A percentile compares a stretch with the other conserved stretches of the same genome.
These are phyloP conservation scores for Diaporthe sp. DNA, from an alignment of 2,329 filamentous ascomycete species.

Conservation along the genomic window DNA sequence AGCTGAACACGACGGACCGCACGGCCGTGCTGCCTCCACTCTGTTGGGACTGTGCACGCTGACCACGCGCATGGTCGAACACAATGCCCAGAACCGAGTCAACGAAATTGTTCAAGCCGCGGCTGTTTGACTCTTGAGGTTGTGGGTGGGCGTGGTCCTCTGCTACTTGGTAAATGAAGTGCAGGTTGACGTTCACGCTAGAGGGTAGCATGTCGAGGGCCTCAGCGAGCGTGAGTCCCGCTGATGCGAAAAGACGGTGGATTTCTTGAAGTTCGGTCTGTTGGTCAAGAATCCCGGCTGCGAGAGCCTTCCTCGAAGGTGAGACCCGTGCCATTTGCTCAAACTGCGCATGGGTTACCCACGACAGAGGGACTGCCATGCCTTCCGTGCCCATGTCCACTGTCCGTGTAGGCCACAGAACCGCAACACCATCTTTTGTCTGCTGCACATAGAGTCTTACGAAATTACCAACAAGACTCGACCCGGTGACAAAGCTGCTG, in stretches of 20 bases:
- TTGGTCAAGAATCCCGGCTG: slow-evolving; percentile 63
- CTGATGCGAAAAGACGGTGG: slow-evolving; percentile 78
- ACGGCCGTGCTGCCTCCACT: slow-evolving; percentile 60
- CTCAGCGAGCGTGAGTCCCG: slow-evolving; percentile 84
- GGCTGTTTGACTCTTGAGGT: slow-evolving; percentile 65
- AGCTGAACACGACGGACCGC: slow-evolving; percentile 92
- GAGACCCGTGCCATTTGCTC: slow-evolving; percentile 61
- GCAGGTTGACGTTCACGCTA: slow-evolving; percentile 90
- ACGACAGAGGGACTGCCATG: slow-evolving; percentile 84
- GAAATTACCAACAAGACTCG: slow-evolving; percentile 95
- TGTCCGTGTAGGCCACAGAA: slow-evolving; percentile 89
- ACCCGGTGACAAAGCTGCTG: slow-evolving; percentile 91
- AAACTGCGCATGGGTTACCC: slow-evolving; percentile 82
- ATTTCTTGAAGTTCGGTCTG: slow-evolving; percentile 58
- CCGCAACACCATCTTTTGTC: slow-evolving; percentile 87
- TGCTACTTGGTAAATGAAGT: slow-evolving; percentile 85
- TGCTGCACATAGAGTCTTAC: slow-evolving; percentile 92
- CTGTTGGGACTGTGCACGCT: slow-evolving; percentile 74
- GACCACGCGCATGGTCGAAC: slow-evolving; percentile 87
- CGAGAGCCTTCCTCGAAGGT: slow-evolving; percentile 58
- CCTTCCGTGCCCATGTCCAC: slow-evolving; percentile 74
- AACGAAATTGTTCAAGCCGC: slow-evolving; percentile 88
- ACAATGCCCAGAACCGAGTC: slow-evolving; percentile 87
- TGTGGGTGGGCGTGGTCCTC: slow-evolving; percentile 75
- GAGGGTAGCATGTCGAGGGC: slow-evolving; percentile 81